phyloP scores from a whole-genome alignment of 768 basidiomycete genomes.

The Ramaria sp. region DNA sequence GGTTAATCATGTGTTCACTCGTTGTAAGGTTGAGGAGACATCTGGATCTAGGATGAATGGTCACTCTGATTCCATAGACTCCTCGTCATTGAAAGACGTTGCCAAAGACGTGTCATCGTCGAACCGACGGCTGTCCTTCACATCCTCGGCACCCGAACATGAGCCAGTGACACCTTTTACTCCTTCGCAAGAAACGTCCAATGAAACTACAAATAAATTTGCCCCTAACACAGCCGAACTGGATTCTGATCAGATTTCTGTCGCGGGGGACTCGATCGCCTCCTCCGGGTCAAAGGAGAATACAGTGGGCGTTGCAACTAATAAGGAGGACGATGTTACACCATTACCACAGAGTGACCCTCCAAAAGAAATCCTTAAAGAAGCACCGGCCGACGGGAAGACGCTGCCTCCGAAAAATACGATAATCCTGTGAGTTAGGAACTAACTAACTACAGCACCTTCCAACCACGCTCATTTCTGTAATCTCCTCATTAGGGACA shows the following conservation, averaged over 20 bases:
- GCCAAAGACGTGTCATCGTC: neutral
- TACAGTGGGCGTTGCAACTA: too few species aligned
- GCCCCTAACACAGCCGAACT: neutral
- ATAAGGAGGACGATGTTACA: neutral
- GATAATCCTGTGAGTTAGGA: neutral
- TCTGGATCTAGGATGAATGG: constrained; percentile 9
- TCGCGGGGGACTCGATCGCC: neutral
- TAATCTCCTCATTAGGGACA: constrained; percentile 20
- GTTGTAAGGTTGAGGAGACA: constrained; percentile 39
- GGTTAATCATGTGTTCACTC: constrained; percentile 91
- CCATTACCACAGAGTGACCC: neutral
- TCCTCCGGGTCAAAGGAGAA: neutral
- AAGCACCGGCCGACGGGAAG: neutral
- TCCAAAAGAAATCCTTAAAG: neutral
- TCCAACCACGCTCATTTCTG: too few species aligned
- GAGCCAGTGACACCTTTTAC: neutral
- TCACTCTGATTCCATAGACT: neutral
- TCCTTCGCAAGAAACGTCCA: neutral
- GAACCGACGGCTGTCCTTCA: constrained; percentile 13
- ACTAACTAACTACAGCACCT: too few species aligned
- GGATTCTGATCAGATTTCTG: neutral
- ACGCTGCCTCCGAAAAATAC: neutral
- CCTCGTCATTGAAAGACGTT: neutral
- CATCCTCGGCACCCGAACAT: constrained; percentile 12
- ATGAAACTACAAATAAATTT: neutral